These are phyloP conservation scores for Backusella macrospora DNA, from an alignment of 192 early-diverging fungal species.

Conservation along the genomic window DNA sequence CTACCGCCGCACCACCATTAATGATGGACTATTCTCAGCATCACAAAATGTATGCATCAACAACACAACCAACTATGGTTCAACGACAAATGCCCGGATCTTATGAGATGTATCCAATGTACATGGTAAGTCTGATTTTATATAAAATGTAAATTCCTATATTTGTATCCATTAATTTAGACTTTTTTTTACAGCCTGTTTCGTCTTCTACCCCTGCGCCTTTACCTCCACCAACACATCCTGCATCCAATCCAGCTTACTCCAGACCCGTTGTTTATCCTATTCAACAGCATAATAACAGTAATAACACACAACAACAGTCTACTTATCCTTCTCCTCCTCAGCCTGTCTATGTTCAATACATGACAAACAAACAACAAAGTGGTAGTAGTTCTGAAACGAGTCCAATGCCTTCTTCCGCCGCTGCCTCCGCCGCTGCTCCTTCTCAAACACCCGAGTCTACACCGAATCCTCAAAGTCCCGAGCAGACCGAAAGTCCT, in stretches of 20 bases:
- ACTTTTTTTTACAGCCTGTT: background rate
- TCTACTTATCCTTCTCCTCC: constrained; percentile 17
- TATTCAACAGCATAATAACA: background rate
- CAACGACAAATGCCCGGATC: constrained; percentile 14
- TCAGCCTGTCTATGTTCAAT: constrained; percentile 19
- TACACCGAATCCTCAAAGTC: constrained; percentile 6
- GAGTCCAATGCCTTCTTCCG: background rate
- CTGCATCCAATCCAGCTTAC: background rate
- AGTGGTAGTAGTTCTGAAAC: background rate
- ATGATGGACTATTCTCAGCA: constrained; percentile 17
- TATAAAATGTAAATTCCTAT: background rate
- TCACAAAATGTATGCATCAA: constrained; percentile 1
- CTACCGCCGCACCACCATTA: background rate
- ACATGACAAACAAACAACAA: background rate
- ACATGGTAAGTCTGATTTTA: constrained; percentile 7
- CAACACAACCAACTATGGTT: constrained; percentile 16
- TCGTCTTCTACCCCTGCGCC: background rate
- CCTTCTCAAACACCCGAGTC: background rate
- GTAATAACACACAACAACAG: background rate
- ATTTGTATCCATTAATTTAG: background rate
- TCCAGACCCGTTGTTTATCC: constrained; percentile 2
- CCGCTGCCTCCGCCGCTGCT: background rate
- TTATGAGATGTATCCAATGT: constrained; percentile 20
- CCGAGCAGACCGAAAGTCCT: background rate
- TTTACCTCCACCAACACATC: background rate